A percentile compares a stretch with the other conserved stretches of the same genome.
phyloP scores from a whole-genome alignment of 2,329 filamentous ascomycete genomes.

The Sodiomyces alkalinus region DNA sequence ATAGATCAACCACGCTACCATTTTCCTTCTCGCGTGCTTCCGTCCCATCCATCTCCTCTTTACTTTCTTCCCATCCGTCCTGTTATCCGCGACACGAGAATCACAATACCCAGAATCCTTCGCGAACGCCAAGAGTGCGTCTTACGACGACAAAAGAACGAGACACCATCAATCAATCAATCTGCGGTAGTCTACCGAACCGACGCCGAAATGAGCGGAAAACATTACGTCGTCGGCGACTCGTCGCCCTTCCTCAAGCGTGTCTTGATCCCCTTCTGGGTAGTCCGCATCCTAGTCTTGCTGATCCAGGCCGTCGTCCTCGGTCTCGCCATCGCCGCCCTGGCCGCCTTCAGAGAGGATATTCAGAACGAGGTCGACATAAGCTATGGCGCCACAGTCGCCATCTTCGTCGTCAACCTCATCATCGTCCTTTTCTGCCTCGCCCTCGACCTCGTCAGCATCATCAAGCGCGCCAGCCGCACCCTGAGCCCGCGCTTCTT shows the following conservation, averaged over 20 bases:
- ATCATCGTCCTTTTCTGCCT: constrained; percentile 13
- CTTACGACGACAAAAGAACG: too few relatives aligned
- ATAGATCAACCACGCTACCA: too few relatives aligned
- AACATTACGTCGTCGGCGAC: too few relatives aligned
- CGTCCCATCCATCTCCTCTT: too few relatives aligned
- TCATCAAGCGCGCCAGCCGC: constrained; percentile 15
- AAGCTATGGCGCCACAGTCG: constrained; percentile 8
- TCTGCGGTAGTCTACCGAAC: too few relatives aligned
- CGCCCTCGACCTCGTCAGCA: constrained; percentile 15
- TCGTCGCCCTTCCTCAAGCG: constrained; percentile 18
- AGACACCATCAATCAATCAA: too few relatives aligned
- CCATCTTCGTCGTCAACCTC: constrained; percentile 11
- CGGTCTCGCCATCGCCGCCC: constrained; percentile 8
- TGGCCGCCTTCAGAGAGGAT: constrained; percentile 9
- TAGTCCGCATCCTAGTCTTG: constrained; percentile 16
- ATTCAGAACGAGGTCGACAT: constrained; percentile 6
- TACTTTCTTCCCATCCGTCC: too few relatives aligned
- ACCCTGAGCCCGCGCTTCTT: constrained; percentile 17
- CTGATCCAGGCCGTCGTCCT: constrained; percentile 12
- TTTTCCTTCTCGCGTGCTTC: too few relatives aligned
- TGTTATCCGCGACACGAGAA: too few relatives aligned
- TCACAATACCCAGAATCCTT: too few relatives aligned
- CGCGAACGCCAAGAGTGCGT: too few relatives aligned
- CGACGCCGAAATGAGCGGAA: too few relatives aligned
- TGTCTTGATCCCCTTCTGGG: constrained; percentile 18